Percentiles rank a stretch among this genome's conserved stretches.
phyloP scores from a whole-genome alignment of 257 asterid species.

The Scutellaria barbata region DNA sequence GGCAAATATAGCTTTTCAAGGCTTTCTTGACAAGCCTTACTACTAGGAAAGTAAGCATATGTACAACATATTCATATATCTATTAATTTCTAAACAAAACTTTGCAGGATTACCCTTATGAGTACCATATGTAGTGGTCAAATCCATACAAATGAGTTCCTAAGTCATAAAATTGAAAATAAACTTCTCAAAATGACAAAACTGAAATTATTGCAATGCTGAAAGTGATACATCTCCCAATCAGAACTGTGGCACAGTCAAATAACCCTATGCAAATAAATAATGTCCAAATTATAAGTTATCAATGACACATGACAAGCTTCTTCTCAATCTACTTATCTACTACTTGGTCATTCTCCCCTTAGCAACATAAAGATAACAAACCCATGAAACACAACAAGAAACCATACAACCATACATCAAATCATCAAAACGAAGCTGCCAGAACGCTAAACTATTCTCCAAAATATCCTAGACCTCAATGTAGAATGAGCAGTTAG shows the following conservation, averaged over 20 bases:
- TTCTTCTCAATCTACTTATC: conserved; percentile 3
- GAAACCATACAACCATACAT: not conserved
- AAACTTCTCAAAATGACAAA: not conserved
- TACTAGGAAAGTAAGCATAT: not conserved
- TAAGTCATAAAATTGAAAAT: not conserved
- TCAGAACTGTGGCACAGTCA: not conserved
- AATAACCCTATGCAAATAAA: not conserved
- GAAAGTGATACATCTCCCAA: not conserved
- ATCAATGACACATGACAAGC: not conserved
- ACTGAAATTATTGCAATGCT: not conserved
- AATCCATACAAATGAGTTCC: no score
- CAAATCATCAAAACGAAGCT: not conserved
- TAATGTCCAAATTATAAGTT: not conserved
- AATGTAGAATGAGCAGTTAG: not conserved
- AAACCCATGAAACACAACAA: conserved; percentile 12
- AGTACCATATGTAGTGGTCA: no score
- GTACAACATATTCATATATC: not conserved
- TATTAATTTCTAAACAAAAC: not conserved
- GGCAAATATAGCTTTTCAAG: not conserved
- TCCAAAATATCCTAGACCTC: conserved; percentile 6
- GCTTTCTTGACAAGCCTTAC: not conserved
- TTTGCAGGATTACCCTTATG: no score
- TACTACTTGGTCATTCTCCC: conserved; percentile 4
- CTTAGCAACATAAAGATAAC: not conserved
- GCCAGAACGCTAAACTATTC: not conserved